phyloP scores from a whole-genome alignment of 257 asterid genomes.

The Solanum pinnatisectum region DNA sequence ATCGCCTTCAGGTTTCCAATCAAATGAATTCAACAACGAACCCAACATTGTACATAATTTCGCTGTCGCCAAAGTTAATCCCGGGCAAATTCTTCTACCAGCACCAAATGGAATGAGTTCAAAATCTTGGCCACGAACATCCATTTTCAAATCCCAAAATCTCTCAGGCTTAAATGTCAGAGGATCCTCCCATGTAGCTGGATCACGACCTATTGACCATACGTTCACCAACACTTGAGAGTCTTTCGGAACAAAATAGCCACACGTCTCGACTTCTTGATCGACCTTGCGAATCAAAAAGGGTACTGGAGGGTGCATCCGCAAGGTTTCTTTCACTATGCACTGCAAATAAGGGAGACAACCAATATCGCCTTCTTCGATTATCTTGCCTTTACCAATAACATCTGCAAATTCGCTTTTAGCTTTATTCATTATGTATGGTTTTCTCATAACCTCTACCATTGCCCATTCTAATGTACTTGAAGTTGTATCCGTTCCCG shows the following conservation, averaged over 20 bases:
- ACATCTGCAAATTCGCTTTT: slow-evolving; percentile 45
- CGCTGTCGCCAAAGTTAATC: slow-evolving; percentile 33
- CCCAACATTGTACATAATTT: slow-evolving; percentile 37
- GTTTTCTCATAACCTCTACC: slow-evolving; percentile 54
- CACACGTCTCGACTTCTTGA: slow-evolving; percentile 31
- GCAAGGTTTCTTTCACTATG: slow-evolving; percentile 48
- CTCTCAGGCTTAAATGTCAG: slow-evolving; percentile 58
- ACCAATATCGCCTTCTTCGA: slow-evolving; percentile 35
- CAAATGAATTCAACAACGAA: slow-evolving; percentile 46
- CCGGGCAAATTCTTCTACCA: slow-evolving; percentile 29
- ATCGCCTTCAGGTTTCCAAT: slow-evolving; percentile 49
- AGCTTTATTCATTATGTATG: slow-evolving; percentile 36
- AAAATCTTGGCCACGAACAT: slow-evolving; percentile 43
- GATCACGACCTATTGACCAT: slow-evolving; percentile 70
- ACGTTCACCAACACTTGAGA: slow-evolving; percentile 42
- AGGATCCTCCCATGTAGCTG: slow-evolving; percentile 39
- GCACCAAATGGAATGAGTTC: slow-evolving; percentile 24
- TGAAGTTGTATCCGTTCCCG: slow-evolving; percentile 61
- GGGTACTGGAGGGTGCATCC: slow-evolving; percentile 68
- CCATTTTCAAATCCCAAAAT: slow-evolving; percentile 35
- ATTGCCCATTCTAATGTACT: slow-evolving; percentile 77
- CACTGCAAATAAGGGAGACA: slow-evolving; percentile 49
- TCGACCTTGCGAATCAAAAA: slow-evolving; percentile 51
- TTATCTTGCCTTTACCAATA: slow-evolving; percentile 35
- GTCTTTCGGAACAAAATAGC: slow-evolving; percentile 41